Base-by-base conservation (phyloP, 768 basidiomycete species). In the Imleria badia region DNA sequence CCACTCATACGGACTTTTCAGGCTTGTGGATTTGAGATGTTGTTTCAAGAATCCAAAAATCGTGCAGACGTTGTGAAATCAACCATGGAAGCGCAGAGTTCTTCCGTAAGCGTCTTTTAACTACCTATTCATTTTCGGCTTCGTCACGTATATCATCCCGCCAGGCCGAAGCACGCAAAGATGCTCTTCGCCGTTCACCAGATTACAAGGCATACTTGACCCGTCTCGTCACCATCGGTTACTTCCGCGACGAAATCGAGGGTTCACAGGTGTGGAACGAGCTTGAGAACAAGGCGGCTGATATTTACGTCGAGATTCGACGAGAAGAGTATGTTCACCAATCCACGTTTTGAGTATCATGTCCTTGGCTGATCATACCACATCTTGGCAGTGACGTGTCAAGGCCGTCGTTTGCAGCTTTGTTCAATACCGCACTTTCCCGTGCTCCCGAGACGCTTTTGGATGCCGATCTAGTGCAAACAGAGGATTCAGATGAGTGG, bases 21-120 rank as follows among this genome's bases (percentile, higher is more conserved):
- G 88, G 86, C 94, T 3, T 92, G 92, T 58, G 97, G 97, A 2
- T 98, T 98, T 58, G 97, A 99, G 75, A 99, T 98, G 80, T 79
- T 97, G 38, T 98, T 90, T 67, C 86, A 90, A 67, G 94, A 94
- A 66, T 87, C 82, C 54, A 87, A 89, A 70, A 75, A 79, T 44
- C 81, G 82, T 39, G 72, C 73, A 52, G 76, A 77, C 38, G 66
- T 59, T 12, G 58, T 73, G 19, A 74, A 68, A 45, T 60, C 41
- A 64, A 67, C 73, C 3, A 56, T 69, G 31, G 78, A 80, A 50
- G 71, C 64, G 36, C 58, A 72, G 6, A 62, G 65, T 19, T 75
- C 81, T 43, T 81, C 80, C n/a, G 86, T 87, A 62, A 56, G 80
- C 67, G 26, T 47, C 22, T 7, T 43, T 34, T n/a, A 17, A 34